These are phyloP conservation scores for Mollisia scopiformis DNA, from an alignment of 2,329 filamentous ascomycete species.

Conservation along the genomic window DNA sequence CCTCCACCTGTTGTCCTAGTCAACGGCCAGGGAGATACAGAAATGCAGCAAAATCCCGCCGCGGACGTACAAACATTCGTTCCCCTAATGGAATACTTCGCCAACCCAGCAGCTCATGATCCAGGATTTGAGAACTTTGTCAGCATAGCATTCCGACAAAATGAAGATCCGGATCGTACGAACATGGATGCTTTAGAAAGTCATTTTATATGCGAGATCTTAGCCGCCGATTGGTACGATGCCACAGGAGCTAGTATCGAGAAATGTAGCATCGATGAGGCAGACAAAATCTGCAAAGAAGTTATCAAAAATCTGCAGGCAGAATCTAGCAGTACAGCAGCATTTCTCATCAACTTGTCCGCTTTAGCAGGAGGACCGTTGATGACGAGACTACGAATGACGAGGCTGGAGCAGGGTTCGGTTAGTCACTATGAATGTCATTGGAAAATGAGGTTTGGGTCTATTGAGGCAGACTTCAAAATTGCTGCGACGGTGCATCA, in stretches of 20 bases:
- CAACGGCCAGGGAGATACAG: slow-evolving; percentile 43
- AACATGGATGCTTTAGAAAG: slow-evolving; percentile 61
- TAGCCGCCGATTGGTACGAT: slow-evolving; percentile 56
- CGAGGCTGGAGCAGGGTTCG: slow-evolving; percentile 47
- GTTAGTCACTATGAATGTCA: slow-evolving; percentile 52
- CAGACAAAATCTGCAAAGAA: slow-evolving; percentile 54
- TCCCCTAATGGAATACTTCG: slow-evolving; percentile 35
- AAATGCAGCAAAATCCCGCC: slow-evolving; percentile 36
- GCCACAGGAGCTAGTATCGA: slow-evolving; percentile 46
- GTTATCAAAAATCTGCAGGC: slow-evolving; percentile 56
- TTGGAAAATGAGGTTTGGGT: slow-evolving; percentile 60
- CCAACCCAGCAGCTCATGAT: slow-evolving; percentile 23
- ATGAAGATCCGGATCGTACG: slow-evolving; percentile 42
- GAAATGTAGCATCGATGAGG: slow-evolving; percentile 54
- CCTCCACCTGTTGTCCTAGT: slow-evolving; percentile 46
- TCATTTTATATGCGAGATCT: slow-evolving; percentile 54
- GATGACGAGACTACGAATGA: slow-evolving; percentile 47
- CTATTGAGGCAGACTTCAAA: slow-evolving; percentile 54
- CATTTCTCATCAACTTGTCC: slow-evolving; percentile 62
- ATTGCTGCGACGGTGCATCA: slow-evolving; percentile 48
- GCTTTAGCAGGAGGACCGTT: slow-evolving; percentile 59
- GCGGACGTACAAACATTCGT: slow-evolving; percentile 23
- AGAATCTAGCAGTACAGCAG: slow-evolving; percentile 53
- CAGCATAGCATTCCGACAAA: slow-evolving; percentile 34
- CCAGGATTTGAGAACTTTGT: slow-evolving; percentile 30